A percentile compares a stretch with the other conserved stretches of the same genome.
Conservation (phyloP, 108 stramenopile species). For the Fragilariopsis cylindrus region DNA sequence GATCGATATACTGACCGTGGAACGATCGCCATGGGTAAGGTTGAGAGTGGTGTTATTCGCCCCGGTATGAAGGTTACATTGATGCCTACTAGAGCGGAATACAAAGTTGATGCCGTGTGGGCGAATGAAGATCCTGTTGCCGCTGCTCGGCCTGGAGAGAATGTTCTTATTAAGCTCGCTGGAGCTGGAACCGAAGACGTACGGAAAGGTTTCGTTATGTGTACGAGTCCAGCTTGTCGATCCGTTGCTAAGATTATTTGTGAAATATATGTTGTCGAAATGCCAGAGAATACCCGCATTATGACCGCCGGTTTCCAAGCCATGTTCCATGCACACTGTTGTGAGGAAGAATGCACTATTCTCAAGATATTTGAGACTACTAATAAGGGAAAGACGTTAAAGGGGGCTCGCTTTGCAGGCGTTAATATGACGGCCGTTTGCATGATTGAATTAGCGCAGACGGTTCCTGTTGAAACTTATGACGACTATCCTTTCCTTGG, state of each 20-base stretch:
- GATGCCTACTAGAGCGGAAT: conserved; percentile 91
- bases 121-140: conserved; percentile 91
- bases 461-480: conserved; percentile 90
- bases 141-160: conserved; percentile 96
- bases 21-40: conserved; percentile 98
- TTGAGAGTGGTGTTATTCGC: conserved; percentile 92
- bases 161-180: conserved; percentile 91
- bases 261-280: conserved; percentile 85
- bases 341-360: conserved; percentile 92
- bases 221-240: conserved; percentile 79
- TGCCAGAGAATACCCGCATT: conserved; percentile 96
- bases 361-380: conserved; percentile 90
- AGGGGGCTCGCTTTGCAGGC: conserved; percentile 83
- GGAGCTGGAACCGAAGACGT: conserved; percentile 91
- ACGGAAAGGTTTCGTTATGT: conserved; percentile 96
- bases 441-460: conserved; percentile 75
- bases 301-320: conserved; percentile 96
- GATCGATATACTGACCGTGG: conserved; percentile 98
- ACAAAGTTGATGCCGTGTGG: conserved; percentile 94
- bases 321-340: conserved; percentile 96
- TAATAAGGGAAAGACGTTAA: conserved; percentile 76
- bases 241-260: conserved; percentile 86
- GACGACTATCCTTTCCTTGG: conserved; percentile 93
- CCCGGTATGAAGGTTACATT: conserved; percentile 89
- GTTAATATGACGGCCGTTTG: conserved; percentile 80